phyloP scores from a whole-genome alignment of 495 filamentous ascomycete genomes.

The Penicillium cosmopolitanum region DNA sequence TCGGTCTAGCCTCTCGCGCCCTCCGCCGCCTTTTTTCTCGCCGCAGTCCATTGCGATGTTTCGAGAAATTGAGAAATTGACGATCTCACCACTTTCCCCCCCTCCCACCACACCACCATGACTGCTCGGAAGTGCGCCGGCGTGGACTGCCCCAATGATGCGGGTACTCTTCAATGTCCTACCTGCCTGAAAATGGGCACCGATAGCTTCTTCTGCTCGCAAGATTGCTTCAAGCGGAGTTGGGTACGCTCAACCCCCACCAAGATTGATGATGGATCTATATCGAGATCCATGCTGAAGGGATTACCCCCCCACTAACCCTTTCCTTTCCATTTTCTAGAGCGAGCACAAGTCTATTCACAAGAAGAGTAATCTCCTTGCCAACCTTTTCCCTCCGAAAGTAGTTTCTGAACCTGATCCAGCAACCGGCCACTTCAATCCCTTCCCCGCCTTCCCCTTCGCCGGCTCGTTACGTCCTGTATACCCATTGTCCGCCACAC shows the following conservation, averaged over 20 bases:
- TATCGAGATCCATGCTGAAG: slow-evolving; percentile 10
- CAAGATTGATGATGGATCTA: neutral
- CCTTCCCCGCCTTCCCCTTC: slow-evolving; percentile 83
- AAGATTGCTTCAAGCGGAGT: slow-evolving; percentile 98
- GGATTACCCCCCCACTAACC: slow-evolving; percentile 1
- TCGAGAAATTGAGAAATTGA: neutral
- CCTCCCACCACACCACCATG: slow-evolving; percentile 9
- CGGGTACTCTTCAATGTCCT: slow-evolving; percentile 85
- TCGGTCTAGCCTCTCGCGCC: neutral
- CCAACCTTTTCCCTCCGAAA: slow-evolving; percentile 69
- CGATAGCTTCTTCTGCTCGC: slow-evolving; percentile 95
- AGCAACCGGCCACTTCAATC: slow-evolving; percentile 87
- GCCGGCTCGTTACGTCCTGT: slow-evolving; percentile 81
- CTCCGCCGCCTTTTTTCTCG: neutral
- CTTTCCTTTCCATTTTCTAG: slow-evolving; percentile 45
- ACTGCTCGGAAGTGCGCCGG: slow-evolving; percentile 76
- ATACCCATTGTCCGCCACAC: slow-evolving; percentile 80
- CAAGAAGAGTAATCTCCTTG: slow-evolving; percentile 80
- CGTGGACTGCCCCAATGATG: slow-evolving; percentile 79
- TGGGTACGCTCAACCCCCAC: slow-evolving; percentile 67
- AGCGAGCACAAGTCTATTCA: slow-evolving; percentile 83
- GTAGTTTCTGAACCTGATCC: slow-evolving; percentile 85
- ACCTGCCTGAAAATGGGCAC: slow-evolving; percentile 89
- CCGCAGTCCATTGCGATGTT: neutral
- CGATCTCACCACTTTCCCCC: neutral